phyloP scores from a whole-genome alignment of 1,139 yeast species.

The Saccharomyces hybrid region DNA sequence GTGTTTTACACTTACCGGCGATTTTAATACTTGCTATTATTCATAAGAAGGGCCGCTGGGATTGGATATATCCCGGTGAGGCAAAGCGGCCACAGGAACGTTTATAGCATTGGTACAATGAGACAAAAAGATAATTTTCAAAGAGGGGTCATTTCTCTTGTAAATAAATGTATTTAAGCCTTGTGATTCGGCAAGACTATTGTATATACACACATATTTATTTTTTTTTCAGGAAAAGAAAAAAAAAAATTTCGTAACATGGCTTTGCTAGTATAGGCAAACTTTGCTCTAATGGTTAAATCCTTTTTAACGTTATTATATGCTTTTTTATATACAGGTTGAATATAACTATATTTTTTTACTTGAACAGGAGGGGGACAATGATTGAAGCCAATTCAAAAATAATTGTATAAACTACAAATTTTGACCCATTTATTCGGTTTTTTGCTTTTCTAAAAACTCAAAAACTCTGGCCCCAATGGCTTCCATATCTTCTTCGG shows the following conservation, averaged over 20 bases:
- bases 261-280: too few species aligned
- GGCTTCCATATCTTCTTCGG: conserved; percentile 59
- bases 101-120: background rate
- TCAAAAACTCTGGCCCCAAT: conserved; percentile 55
- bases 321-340: background rate
- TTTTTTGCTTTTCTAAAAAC: conserved; percentile 7
- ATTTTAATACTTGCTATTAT: conserved; percentile 84
- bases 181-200: background rate
- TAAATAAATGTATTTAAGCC: background rate
- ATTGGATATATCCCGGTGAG: conserved; percentile 41
- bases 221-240: background rate
- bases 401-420: background rate
- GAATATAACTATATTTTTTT: background rate
- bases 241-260: background rate
- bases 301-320: background rate
- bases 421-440: background rate
- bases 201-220: background rate
- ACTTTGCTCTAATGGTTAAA: background rate
- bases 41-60: conserved; percentile 95
- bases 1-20: conserved; percentile 90
- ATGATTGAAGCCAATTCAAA: conserved; percentile 9
- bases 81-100: conserved; percentile 1
- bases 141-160: background rate
- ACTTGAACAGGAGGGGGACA: conserved; percentile 7
- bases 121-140: background rate